Base-by-base conservation (phyloP, 768 basidiomycete genomes). In the Tylopilus sp. region DNA sequence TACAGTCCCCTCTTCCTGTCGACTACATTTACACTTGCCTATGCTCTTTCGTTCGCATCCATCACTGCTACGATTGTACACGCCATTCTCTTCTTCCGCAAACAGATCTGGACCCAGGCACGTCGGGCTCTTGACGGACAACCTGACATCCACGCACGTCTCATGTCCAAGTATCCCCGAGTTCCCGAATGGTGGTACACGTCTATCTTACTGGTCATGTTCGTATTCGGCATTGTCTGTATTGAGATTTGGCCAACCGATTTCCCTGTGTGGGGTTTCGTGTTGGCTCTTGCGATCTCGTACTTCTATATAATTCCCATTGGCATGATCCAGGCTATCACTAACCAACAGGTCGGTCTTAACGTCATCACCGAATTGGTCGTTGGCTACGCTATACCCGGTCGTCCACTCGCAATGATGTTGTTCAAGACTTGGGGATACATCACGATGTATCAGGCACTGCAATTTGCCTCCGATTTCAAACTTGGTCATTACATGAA, bases 401-500 rank as follows among this genome's bases (percentile, higher is more conserved):
- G 91, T 3, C 80, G 79, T 16, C 87, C 89, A 6, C 66, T 91
- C 51, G 89, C 90, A 0, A 88, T 83, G 78, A 89, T 92, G 89
- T 74, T 91, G 74, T 90, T 90, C 78, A 91, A 89, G 79, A 87
- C 86, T 0, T 89, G 78, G 77, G 87, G 89, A 29, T 89, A 87
- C 60, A 84, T 86, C 52, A 56, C 69, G 11, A 73, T 75, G 72
- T 42, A 62, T 19, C 64, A 69, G 69, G 87, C 88, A 1, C 65
- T 90, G 37, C 72, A 72, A 38, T 92, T 91, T 72, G 79, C 85
- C 2, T 75, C 80, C 10, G 87, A 91, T 71, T 84, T 91, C 66
- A 92, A 92, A 69, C 83, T 89, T 44, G 87, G 85, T 11, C 87
- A 87, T 61, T 84, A 85, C 64, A 70, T 71, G 68, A 70, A 70